phyloP scores from a whole-genome alignment of 345 rosid genomes.

The Linum usitatissimum region DNA sequence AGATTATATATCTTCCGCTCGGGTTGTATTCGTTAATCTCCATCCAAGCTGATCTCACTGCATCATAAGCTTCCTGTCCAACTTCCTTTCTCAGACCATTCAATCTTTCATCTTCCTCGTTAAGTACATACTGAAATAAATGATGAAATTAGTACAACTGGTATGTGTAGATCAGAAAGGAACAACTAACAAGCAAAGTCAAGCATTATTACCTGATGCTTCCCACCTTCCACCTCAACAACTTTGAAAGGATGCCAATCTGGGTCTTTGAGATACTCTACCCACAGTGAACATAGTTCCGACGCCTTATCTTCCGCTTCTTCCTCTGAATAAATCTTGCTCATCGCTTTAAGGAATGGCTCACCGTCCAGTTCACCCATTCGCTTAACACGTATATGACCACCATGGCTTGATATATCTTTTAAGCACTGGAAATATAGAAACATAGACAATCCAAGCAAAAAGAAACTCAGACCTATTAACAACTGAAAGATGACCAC shows the following conservation, averaged over 20 bases:
- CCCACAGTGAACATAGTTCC: conserved; percentile 82
- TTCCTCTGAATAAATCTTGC: conserved; percentile 45
- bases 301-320: conserved; percentile 69
- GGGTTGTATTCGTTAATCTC: conserved; percentile 88
- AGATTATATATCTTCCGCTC: conserved; percentile 71
- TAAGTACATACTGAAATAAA: conserved; percentile 48
- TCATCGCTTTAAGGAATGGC: conserved; percentile 80
- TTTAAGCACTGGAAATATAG: conserved; percentile 42
- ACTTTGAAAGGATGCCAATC: conserved; percentile 88
- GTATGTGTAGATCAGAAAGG: neutral
- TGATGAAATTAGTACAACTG: too few relatives aligned
- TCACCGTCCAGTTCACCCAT: conserved; percentile 87
- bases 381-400: conserved; percentile 61
- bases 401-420: conserved; percentile 34
- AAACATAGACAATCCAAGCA: neutral
- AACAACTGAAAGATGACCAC: neutral
- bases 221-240: conserved; percentile 34
- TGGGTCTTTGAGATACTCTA: conserved; percentile 82
- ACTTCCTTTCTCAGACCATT: conserved; percentile 41
- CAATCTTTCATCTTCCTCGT: conserved; percentile 59
- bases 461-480: neutral
- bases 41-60: conserved; percentile 50
- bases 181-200: neutral
- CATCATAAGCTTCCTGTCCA: conserved; percentile 46
- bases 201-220: conserved; percentile 39